Conservation (phyloP, 2,329 filamentous ascomycete species). For the Exophiala alcalophila region DNA sequence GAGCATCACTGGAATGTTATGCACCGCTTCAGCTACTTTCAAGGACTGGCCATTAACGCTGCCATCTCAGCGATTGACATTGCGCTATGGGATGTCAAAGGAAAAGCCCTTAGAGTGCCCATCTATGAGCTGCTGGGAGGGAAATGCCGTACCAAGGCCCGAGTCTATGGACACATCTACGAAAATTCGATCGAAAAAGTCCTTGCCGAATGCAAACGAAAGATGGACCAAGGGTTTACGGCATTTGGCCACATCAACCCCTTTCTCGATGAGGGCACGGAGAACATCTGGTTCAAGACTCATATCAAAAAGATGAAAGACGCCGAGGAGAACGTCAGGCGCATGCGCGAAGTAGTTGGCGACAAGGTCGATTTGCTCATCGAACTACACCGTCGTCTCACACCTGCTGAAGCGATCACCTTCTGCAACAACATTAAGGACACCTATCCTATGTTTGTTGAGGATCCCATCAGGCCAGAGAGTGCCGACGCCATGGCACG, state of each 20-base stretch:
- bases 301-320: slow-evolving; percentile 68
- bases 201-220: slow-evolving; percentile 13
- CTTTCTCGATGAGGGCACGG: slow-evolving; percentile 48
- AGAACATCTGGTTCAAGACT: slow-evolving; percentile 42
- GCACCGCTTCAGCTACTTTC: slow-evolving; percentile 67
- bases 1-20: slow-evolving; percentile 74
- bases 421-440: slow-evolving; percentile 56
- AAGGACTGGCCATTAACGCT: slow-evolving; percentile 75
- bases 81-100: slow-evolving; percentile 74
- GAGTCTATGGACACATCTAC: slow-evolving; percentile 75
- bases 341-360: slow-evolving; percentile 76
- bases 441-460: slow-evolving; percentile 61
- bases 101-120: slow-evolving; percentile 58
- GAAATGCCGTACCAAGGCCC: slow-evolving; percentile 62
- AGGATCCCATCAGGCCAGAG: slow-evolving; percentile 66
- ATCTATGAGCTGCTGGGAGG: slow-evolving; percentile 72
- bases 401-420: slow-evolving; percentile 17
- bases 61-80: slow-evolving; percentile 74
- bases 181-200: slow-evolving; percentile 69
- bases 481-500: slow-evolving; percentile 61
- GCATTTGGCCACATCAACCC: slow-evolving; percentile 20
- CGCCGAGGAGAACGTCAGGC: slow-evolving; percentile 72
- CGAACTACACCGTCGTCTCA: slow-evolving; percentile 53
- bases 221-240: slow-evolving; percentile 13
- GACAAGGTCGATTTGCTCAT: slow-evolving; percentile 68